A percentile compares a stretch with the other conserved stretches of the same genome.
phyloP scores from a whole-genome alignment of 1,284 basidiomycete species.

The Heterobasidion parviporum region DNA sequence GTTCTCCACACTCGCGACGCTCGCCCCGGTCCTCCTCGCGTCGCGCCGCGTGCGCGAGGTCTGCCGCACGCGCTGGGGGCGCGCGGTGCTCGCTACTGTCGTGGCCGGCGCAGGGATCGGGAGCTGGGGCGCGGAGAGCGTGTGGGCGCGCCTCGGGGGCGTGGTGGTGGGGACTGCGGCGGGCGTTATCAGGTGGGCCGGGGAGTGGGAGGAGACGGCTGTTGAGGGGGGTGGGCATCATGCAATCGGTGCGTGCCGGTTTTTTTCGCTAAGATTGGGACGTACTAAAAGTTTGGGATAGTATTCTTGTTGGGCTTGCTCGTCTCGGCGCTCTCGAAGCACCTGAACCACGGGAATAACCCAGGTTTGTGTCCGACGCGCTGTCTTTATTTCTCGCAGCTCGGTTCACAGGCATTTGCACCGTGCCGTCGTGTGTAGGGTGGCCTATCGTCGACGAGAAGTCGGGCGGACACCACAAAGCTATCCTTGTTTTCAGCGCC shows the following conservation, averaged over 20 bases:
- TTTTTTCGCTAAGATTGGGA: background rate
- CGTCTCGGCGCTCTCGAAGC: slow-evolving; percentile 66
- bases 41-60: slow-evolving; percentile 35
- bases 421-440: slow-evolving; percentile 30
- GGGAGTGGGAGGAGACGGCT: slow-evolving; percentile 7
- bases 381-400: too few relatives aligned
- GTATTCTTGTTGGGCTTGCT: slow-evolving; percentile 65
- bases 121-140: slow-evolving; percentile 9
- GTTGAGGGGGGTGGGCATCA: slow-evolving; percentile 7
- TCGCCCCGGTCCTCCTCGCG: slow-evolving; percentile 60
- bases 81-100: slow-evolving; percentile 47
- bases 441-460: slow-evolving; percentile 72
- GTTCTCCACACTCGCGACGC: slow-evolving; percentile 55
- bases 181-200: slow-evolving; percentile 8
- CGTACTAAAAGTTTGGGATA: slow-evolving; percentile 20
- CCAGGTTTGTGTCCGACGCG: slow-evolving; percentile 40
- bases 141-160: slow-evolving; percentile 10
- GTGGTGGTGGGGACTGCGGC: slow-evolving; percentile 9
- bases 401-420: too few relatives aligned
- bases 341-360: slow-evolving; percentile 75
- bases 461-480: slow-evolving; percentile 69
- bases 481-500: slow-evolving; percentile 45
- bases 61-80: slow-evolving; percentile 38
- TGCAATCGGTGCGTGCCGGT: slow-evolving; percentile 2
- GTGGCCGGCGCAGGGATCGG: slow-evolving; percentile 23